phyloP scores from a whole-genome alignment of 306 rosid genomes.

The Nissolia schottii region DNA sequence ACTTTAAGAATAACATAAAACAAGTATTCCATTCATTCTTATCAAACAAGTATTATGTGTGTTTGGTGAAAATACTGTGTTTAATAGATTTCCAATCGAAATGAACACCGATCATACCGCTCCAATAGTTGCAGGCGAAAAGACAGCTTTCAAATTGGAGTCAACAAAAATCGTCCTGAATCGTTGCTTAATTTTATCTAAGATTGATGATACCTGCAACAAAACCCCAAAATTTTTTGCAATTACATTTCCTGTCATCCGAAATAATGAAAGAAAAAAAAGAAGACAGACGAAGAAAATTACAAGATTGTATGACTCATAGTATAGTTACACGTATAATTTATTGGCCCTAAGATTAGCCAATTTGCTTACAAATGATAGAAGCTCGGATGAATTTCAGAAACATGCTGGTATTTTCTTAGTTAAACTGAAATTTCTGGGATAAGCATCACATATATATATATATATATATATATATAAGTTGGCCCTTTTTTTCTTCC shows the following conservation, averaged over 20 bases:
- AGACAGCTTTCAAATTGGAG: constrained; percentile 50
- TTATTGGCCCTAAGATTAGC: neutral
- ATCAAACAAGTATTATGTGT: neutral
- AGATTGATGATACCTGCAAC: constrained; percentile 36
- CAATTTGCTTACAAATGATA: neutral
- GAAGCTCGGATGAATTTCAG: neutral
- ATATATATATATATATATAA: neutral
- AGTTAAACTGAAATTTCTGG: neutral
- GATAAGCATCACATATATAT: neutral
- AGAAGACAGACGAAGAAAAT: neutral
- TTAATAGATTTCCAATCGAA: neutral
- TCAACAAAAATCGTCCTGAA: constrained; percentile 20
- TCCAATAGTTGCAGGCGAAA: constrained; percentile 80
- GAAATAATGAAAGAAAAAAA: neutral
- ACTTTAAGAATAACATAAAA: neutral
- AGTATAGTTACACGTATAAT: neutral
- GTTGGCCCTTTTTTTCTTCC: neutral
- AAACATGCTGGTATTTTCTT: neutral
- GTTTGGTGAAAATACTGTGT: too few relatives aligned
- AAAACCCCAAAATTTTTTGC: neutral
- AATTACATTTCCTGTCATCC: neutral
- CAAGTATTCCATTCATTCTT: neutral
- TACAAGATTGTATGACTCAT: neutral
- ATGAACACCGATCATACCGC: constrained; percentile 45
- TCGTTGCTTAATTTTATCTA: constrained; percentile 26